Evolutionary conservation across 345 rosid species (phyloP).

Genomic region (Dipteronia sinensis): DNA sequence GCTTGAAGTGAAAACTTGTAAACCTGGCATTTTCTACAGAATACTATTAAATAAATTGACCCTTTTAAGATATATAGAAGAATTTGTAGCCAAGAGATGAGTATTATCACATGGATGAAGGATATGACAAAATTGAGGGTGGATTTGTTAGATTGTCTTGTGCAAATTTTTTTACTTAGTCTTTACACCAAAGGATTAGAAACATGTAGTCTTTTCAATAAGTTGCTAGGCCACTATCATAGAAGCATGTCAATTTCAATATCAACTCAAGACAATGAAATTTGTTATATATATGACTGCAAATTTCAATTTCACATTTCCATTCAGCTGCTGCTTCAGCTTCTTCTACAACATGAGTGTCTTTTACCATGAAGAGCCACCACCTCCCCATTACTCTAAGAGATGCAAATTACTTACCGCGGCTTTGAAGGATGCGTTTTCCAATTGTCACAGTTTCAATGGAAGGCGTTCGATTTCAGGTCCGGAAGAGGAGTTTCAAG

Average conservation of each 20-base stretch:
- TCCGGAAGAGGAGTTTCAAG: slow-evolving; percentile 37
- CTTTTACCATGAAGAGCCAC: slow-evolving; percentile 54
- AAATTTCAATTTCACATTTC: slow-evolving; percentile 8
- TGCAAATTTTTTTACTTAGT: slow-evolving; percentile 36
- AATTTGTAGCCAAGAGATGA: slow-evolving; percentile 4
- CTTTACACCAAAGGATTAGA: slow-evolving; percentile 63
- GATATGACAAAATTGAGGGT: slow-evolving; percentile 10
- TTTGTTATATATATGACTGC: slow-evolving; percentile 10
- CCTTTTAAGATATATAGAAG: neutral
- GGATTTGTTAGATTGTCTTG: slow-evolving; percentile 34
- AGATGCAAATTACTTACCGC: slow-evolving; percentile 50
- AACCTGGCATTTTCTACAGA: neutral
- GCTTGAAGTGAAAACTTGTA: slow-evolving; percentile 24
- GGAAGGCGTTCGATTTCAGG: slow-evolving; percentile 37
- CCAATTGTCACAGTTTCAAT: slow-evolving; percentile 43
- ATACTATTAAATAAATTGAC: neutral
- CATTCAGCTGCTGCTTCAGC: neutral
- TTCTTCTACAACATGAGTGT: slow-evolving; percentile 45
- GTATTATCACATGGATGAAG: slow-evolving; percentile 7
- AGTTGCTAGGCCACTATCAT: slow-evolving; percentile 52
- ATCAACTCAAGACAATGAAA: slow-evolving; percentile 20
- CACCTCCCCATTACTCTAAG: slow-evolving; percentile 31
- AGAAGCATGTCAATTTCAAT: slow-evolving; percentile 30
- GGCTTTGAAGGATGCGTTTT: slow-evolving; percentile 56
- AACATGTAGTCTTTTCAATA: slow-evolving; percentile 24